Conservation (phyloP, 2,329 filamentous ascomycete species). For the Exserohilum rostratum region DNA sequence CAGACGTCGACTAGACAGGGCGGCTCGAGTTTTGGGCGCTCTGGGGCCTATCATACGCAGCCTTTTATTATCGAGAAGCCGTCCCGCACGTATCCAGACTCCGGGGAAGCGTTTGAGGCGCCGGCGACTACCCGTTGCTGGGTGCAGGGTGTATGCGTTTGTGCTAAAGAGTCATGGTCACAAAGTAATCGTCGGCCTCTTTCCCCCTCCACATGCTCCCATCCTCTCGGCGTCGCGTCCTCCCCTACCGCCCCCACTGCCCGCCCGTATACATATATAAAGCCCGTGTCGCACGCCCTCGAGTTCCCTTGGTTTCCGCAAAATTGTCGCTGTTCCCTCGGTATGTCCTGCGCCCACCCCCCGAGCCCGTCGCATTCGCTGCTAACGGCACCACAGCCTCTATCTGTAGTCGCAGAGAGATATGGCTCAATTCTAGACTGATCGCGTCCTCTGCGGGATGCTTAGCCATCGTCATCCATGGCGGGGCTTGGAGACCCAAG, state of each 20-base stretch:
- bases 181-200: conserved; percentile 32
- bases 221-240: conserved; percentile 16
- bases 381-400: conserved; percentile 36
- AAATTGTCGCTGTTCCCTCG: conserved; percentile 30
- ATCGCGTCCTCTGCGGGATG: conserved; percentile 42
- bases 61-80: conserved; percentile 4
- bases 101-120: conserved; percentile 26
- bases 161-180: conserved; percentile 36
- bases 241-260: conserved; percentile 8
- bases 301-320: conserved; percentile 20
- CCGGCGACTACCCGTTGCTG: conserved; percentile 21
- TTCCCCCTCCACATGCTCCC: conserved; percentile 24
- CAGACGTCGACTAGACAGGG: conserved; percentile 13
- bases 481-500: conserved; percentile 40
- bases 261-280: conserved; percentile 23
- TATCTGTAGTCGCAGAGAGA: conserved; percentile 18
- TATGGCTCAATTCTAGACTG: conserved; percentile 40
- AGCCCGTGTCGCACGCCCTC: conserved; percentile 16
- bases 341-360: conserved; percentile 39
- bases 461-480: conserved; percentile 42
- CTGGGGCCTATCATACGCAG: conserved; percentile 22
- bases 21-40: conserved; percentile 12
- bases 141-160: conserved; percentile 16
- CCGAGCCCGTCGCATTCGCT: conserved; percentile 17
- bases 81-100: conserved; percentile 26